A percentile compares a stretch with the other conserved stretches of the same genome.
Evolutionary conservation across 108 stramenopile genomes (phyloP).

Genomic region (Fragilaria crotonensis): DNA sequence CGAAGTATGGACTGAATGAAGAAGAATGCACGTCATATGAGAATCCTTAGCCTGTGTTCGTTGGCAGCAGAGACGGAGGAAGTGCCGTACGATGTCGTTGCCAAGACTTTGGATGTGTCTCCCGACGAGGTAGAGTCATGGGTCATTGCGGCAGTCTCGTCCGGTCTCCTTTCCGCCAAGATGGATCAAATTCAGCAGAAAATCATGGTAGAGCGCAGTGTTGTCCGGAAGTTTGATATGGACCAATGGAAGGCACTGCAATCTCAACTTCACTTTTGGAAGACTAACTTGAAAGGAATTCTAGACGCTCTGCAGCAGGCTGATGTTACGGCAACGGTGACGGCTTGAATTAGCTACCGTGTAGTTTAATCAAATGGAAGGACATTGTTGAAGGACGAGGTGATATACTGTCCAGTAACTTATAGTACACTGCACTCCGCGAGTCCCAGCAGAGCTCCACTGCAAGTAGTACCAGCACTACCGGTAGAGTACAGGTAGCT

Average conservation of each 20-base stretch:
- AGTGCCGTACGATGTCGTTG: conserved; percentile 72
- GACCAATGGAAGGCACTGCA: conserved; percentile 81
- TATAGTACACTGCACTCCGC: no score
- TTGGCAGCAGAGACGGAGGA: conserved; percentile 54
- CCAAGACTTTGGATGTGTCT: conserved; percentile 54
- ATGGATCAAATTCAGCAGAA: conserved; percentile 81
- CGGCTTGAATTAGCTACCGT: no score
- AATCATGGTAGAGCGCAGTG: conserved; percentile 78
- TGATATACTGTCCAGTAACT: no score
- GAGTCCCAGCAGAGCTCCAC: no score
- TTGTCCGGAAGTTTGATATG: conserved; percentile 66
- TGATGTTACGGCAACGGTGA: neutral
- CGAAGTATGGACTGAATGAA: conserved; percentile 42
- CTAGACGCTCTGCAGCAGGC: conserved; percentile 15
- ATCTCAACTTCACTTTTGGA: conserved; percentile 51
- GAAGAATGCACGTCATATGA: conserved; percentile 67
- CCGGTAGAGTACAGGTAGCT: no score
- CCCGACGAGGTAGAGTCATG: conserved; percentile 72
- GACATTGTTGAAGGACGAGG: no score
- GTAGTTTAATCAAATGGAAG: no score
- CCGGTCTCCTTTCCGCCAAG: conserved; percentile 74
- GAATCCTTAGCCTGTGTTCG: conserved; percentile 73
- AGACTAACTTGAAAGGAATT: conserved; percentile 43
- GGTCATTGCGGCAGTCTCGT: conserved; percentile 78
- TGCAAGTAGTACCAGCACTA: no score